phyloP scores from a whole-genome alignment of 2,329 filamentous ascomycete species.

The Fusarium illudens region DNA sequence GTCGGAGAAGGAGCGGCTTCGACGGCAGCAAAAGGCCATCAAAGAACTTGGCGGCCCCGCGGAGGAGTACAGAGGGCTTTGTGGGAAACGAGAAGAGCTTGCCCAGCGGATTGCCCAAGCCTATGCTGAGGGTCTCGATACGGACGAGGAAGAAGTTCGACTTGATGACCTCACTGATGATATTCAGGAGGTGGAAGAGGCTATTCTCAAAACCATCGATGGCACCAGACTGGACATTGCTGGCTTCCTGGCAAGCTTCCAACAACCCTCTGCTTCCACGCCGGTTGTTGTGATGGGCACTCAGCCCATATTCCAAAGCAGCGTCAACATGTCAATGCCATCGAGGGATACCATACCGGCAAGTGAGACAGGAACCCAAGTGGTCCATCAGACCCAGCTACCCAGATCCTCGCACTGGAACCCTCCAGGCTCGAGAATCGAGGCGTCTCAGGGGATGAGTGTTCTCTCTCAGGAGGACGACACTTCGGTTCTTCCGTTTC shows the following conservation, averaged over 20 bases:
- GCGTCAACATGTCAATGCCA: constrained; percentile 46
- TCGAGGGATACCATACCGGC: constrained; percentile 46
- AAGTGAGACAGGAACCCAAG: constrained; percentile 53
- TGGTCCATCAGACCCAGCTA: constrained; percentile 63
- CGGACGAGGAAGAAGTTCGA: constrained; percentile 59
- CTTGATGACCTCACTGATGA: constrained; percentile 59
- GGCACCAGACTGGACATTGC: constrained; percentile 57
- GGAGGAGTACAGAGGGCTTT: constrained; percentile 53
- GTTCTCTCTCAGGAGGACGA: constrained; percentile 40
- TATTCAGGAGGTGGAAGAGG: constrained; percentile 55
- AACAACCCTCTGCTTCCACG: constrained; percentile 8
- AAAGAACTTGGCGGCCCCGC: constrained; percentile 53
- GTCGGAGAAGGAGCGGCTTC: constrained; percentile 57
- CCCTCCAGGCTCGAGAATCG: constrained; percentile 29
- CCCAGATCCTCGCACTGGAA: constrained; percentile 42
- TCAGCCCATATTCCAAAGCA: constrained; percentile 48
- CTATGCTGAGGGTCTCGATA: constrained; percentile 61
- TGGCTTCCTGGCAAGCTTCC: constrained; percentile 47
- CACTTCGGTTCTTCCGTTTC: constrained; percentile 36
- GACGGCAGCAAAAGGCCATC: constrained; percentile 56
- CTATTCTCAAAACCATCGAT: constrained; percentile 52
- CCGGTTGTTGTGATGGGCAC: constrained; percentile 54
- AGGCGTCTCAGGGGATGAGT: constrained; percentile 30
- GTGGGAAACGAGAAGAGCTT: constrained; percentile 55
- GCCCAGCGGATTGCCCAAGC: constrained; percentile 58